Percentiles rank a stretch among this genome's conserved stretches.
These are phyloP conservation scores for Lentinula sp. DNA, from an alignment of 768 basidiomycete genomes.

Conservation along the genomic window DNA sequence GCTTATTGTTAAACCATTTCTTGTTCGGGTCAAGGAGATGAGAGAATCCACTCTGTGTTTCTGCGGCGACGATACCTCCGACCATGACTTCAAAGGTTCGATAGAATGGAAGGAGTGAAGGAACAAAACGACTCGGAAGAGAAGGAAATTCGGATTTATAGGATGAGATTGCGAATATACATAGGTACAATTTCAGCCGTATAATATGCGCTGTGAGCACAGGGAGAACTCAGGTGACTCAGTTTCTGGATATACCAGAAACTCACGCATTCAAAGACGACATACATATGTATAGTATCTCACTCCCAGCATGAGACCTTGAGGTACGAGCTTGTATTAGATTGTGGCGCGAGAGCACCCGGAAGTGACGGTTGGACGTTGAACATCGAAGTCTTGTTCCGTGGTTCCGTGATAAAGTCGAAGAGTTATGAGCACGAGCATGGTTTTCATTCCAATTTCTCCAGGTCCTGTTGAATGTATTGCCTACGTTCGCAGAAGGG, in stretches of 20 bases:
- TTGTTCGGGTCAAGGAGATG: constrained; percentile 9
- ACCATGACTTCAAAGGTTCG: background rate
- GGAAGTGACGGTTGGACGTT: too few relatives aligned
- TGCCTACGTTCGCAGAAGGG: too few relatives aligned
- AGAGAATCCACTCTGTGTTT: background rate
- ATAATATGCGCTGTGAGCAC: background rate
- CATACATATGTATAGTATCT: background rate
- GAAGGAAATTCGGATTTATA: background rate
- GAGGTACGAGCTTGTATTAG: too few relatives aligned
- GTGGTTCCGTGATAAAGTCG: too few relatives aligned
- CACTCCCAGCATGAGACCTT: background rate
- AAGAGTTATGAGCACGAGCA: too few relatives aligned
- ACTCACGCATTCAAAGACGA: background rate
- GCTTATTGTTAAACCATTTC: constrained; percentile 12
- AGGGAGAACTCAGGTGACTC: background rate
- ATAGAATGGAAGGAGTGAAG: too few relatives aligned
- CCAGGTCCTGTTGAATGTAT: too few relatives aligned
- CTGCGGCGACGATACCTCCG: background rate
- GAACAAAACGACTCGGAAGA: background rate
- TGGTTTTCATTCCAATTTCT: too few relatives aligned
- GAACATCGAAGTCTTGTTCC: too few relatives aligned
- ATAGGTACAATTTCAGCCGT: background rate
- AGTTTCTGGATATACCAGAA: background rate
- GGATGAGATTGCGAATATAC: background rate
- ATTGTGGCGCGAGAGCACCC: too few relatives aligned